A percentile compares a stretch with the other conserved stretches of the same genome.
phyloP scores from a whole-genome alignment of 257 asterid genomes.

The Lithospermum erythrorhizon region DNA sequence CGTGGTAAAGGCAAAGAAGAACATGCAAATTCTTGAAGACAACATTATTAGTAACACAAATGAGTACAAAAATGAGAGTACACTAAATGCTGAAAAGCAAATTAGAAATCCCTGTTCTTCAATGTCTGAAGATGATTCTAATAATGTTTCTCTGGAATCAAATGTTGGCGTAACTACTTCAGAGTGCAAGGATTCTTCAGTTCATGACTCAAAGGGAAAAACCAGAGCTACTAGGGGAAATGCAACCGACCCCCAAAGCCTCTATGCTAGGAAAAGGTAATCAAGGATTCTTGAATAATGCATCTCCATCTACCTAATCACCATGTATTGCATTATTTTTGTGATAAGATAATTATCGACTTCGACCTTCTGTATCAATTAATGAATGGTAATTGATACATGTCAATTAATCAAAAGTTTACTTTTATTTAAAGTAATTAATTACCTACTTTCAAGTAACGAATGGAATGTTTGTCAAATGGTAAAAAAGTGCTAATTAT shows the following conservation, averaged over 20 bases:
- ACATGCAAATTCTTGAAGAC: constrained; percentile 22
- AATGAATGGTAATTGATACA: no score
- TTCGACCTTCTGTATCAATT: no score
- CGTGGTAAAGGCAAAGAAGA: constrained; percentile 30
- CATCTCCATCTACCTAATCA: no score
- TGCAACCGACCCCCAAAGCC: constrained; percentile 89
- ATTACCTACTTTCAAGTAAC: no score
- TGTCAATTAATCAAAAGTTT: no score
- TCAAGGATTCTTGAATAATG: no score
- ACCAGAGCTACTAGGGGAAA: constrained; percentile 48
- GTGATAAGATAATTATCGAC: no score
- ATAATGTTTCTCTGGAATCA: constrained; percentile 36
- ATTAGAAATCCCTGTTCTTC: constrained; percentile 31
- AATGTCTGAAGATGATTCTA: constrained; percentile 43
- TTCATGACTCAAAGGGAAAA: constrained; percentile 33
- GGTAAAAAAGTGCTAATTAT: no score
- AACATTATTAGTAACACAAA: constrained; percentile 5
- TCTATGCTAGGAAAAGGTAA: constrained; percentile 71
- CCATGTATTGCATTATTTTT: no score
- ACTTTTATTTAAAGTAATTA: no score
- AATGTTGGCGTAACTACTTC: constrained; percentile 23
- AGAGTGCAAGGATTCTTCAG: constrained; percentile 17
- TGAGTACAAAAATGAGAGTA: constrained; percentile 30
- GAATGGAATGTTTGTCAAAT: no score
- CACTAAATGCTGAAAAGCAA: constrained; percentile 13